Conservation (phyloP, 2,329 filamentous ascomycete species). For the Pseudocercospora musae region DNA sequence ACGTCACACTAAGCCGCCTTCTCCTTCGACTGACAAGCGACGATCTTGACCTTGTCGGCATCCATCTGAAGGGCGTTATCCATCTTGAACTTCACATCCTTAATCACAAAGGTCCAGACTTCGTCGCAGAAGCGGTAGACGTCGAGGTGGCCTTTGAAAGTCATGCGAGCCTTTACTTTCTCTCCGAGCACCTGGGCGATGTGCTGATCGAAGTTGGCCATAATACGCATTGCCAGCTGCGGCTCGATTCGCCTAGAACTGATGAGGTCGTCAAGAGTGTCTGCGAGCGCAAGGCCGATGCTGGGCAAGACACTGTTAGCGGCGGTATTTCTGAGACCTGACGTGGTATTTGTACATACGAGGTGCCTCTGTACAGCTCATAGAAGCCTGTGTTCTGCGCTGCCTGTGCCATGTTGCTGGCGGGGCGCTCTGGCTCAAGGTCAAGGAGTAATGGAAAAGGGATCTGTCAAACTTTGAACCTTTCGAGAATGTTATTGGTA, state of each 20-base stretch:
- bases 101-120: slow-evolving; percentile 99
- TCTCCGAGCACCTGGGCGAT: slow-evolving; percentile 89
- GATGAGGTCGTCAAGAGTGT: slow-evolving; percentile 96
- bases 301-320: slow-evolving; percentile 46
- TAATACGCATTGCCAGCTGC: slow-evolving; percentile 97
- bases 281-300: slow-evolving; percentile 87
- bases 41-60: slow-evolving; percentile 96
- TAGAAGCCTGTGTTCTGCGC: slow-evolving; percentile 58
- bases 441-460: background rate
- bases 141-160: slow-evolving; percentile 97
- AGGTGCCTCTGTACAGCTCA: slow-evolving; percentile 97
- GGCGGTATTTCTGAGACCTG: background rate
- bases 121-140: slow-evolving; percentile 99
- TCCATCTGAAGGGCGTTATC: slow-evolving; percentile 67
- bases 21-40: slow-evolving; percentile 88
- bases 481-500: background rate
- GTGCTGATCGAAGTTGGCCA: slow-evolving; percentile 89
- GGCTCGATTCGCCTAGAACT: slow-evolving; percentile 93
- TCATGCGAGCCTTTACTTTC: slow-evolving; percentile 84
- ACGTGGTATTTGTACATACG: slow-evolving; percentile 57
- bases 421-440: background rate
- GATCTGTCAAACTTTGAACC: too few species aligned
- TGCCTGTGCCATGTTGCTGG: slow-evolving; percentile 22
- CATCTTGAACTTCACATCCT: slow-evolving; percentile 98
- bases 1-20: slow-evolving; percentile 49